Evolutionary conservation across 257 asterid species (phyloP).

Genomic region (Scutellaria galericulata): DNA sequence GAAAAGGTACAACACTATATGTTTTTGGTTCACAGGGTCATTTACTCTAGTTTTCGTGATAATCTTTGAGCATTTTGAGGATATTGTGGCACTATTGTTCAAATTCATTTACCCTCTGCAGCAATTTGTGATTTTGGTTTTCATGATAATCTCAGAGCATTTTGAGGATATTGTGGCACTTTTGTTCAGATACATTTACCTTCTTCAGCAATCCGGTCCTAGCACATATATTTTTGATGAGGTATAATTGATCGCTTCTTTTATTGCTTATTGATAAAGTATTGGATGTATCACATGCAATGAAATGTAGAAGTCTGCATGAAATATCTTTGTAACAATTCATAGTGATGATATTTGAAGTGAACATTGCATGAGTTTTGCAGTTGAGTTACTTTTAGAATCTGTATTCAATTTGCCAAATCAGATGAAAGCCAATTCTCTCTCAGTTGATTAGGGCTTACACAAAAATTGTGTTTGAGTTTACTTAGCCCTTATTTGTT

Average conservation of each 20-base stretch:
- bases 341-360: not conserved
- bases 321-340: slow-evolving; percentile 13
- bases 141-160: slow-evolving; percentile 64
- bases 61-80: too few species aligned
- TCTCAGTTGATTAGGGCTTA: not conserved
- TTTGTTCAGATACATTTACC: slow-evolving; percentile 74
- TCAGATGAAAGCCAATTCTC: slow-evolving; percentile 10
- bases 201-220: slow-evolving; percentile 82
- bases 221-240: slow-evolving; percentile 90
- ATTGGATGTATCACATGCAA: not conserved
- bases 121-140: slow-evolving; percentile 4
- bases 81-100: too few species aligned
- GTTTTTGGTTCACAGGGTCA: too few species aligned
- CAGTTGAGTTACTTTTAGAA: not conserved
- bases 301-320: slow-evolving; percentile 2
- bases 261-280: slow-evolving; percentile 7
- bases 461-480: too few species aligned
- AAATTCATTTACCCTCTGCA: too few species aligned
- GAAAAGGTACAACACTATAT: too few species aligned
- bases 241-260: slow-evolving; percentile 50
- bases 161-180: slow-evolving; percentile 65
- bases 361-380: slow-evolving; percentile 19
- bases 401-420: slow-evolving; percentile 8
- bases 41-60: too few species aligned
- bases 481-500: too few species aligned